These are phyloP conservation scores for Aspergillus hancockii DNA, from an alignment of 495 filamentous ascomycete genomes.

Conservation along the genomic window DNA sequence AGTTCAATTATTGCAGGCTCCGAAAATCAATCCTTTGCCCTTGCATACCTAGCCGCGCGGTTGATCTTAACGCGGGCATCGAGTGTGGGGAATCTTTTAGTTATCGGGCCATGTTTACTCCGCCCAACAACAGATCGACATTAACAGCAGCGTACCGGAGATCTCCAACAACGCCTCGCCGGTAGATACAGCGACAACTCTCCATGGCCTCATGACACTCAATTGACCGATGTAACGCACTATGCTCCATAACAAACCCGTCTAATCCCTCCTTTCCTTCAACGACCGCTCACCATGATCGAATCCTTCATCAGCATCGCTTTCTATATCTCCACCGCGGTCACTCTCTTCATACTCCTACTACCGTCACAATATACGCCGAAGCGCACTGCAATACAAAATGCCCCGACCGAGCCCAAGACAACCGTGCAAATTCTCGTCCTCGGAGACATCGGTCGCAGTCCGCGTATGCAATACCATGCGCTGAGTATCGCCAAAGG, in stretches of 20 bases:
- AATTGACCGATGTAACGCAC: neutral
- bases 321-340: conserved; percentile 49
- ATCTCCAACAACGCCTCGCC: neutral
- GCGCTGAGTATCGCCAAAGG: conserved; percentile 87
- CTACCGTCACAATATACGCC: conserved; percentile 53
- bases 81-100: conserved; percentile 1
- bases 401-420: conserved; percentile 23
- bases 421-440: conserved; percentile 79
- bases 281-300: conserved; percentile 35
- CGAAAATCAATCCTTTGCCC: conserved; percentile 5
- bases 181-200: neutral
- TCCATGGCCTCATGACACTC: neutral
- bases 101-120: conserved; percentile 18
- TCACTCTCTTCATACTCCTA: conserved; percentile 51
- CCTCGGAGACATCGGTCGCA: conserved; percentile 94
- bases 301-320: conserved; percentile 43
- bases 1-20: neutral
- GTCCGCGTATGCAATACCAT: conserved; percentile 99
- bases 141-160: neutral
- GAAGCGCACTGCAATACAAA: conserved; percentile 13
- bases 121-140: neutral
- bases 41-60: conserved; percentile 10
- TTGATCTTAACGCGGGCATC: neutral
- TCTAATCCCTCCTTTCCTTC: neutral
- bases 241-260: neutral